A percentile compares a stretch with the other conserved stretches of the same genome.
phyloP scores from a whole-genome alignment of 768 basidiomycete species.

The Dentipellis fragilis region DNA sequence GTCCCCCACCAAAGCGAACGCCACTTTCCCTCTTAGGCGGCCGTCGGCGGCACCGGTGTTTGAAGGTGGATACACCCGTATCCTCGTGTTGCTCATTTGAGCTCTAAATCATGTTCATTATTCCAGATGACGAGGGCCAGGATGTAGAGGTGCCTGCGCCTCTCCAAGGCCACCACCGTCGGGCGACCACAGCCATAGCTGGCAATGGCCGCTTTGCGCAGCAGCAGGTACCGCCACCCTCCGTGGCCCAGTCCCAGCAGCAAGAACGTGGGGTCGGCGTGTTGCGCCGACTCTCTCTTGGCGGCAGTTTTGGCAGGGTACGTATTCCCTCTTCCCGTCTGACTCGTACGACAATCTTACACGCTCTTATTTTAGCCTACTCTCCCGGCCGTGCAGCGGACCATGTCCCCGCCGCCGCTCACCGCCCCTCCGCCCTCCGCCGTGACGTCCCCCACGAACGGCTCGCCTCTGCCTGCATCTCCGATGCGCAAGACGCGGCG shows the following conservation, averaged over 20 bases:
- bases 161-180: slow-evolving; percentile 27
- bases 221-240: slow-evolving; percentile 8
- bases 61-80: slow-evolving; percentile 8
- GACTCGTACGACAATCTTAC: neutral
- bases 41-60: slow-evolving; percentile 9
- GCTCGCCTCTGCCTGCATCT: slow-evolving; percentile 1
- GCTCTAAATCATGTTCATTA: neutral
- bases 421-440: slow-evolving; percentile 11
- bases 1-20: slow-evolving; percentile 4
- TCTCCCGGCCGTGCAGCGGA: slow-evolving; percentile 2
- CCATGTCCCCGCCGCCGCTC: slow-evolving; percentile 8
- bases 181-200: slow-evolving; percentile 44
- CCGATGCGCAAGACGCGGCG: slow-evolving; percentile 30
- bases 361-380: slow-evolving; percentile 9
- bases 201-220: slow-evolving; percentile 43
- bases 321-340: slow-evolving; percentile 16
- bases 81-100: too few species aligned
- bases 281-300: slow-evolving; percentile 66
- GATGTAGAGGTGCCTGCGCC: slow-evolving; percentile 1
- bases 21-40: slow-evolving; percentile 9
- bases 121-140: slow-evolving; percentile 9
- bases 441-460: neutral
- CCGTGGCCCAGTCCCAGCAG: slow-evolving; percentile 32
- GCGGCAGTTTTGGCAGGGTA: slow-evolving; percentile 48
- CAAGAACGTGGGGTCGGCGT: slow-evolving; percentile 62